A percentile compares a stretch with the other conserved stretches of the same genome.
phyloP scores from a whole-genome alignment of 306 rosid species.

The Ceratonia siliqua region DNA sequence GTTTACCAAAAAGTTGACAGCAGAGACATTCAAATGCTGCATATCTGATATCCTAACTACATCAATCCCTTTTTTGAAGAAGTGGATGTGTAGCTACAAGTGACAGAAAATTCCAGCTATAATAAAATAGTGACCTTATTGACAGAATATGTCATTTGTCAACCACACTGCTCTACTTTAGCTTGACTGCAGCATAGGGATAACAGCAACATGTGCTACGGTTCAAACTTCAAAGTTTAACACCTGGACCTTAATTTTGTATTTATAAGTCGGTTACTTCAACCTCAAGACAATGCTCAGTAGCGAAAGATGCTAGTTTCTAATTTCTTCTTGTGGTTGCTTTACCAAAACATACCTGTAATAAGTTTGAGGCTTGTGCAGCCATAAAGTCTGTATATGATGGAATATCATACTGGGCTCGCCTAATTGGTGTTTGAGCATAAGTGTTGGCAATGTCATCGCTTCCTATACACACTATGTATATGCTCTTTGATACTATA shows the following conservation, averaged over 20 bases:
- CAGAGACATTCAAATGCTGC: not conserved
- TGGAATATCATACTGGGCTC: conserved; percentile 40
- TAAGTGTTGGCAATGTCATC: conserved; percentile 75
- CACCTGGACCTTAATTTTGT: not conserved
- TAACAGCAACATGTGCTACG: not conserved
- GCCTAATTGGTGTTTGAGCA: conserved; percentile 41
- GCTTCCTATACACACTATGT: conserved; percentile 52
- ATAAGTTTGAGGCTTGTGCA: conserved; percentile 49
- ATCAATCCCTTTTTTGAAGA: conserved; percentile 9
- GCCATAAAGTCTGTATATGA: conserved; percentile 64
- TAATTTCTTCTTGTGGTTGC: not conserved
- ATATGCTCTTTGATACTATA: conserved; percentile 59
- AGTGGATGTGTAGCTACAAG: not conserved
- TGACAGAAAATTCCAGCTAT: not conserved
- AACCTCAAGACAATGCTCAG: not conserved
- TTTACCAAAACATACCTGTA: conserved; percentile 43
- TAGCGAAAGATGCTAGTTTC: not conserved
- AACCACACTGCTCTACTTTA: not conserved
- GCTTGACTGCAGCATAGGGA: not conserved
- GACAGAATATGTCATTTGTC: conserved; percentile 2
- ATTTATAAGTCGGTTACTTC: not conserved
- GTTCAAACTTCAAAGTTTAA: not conserved
- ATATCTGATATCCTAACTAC: not conserved
- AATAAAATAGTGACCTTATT: not conserved
- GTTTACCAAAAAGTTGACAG: not conserved